Conservation (phyloP, 2,329 filamentous ascomycete species). For the Trichoderma endophyticum region DNA sequence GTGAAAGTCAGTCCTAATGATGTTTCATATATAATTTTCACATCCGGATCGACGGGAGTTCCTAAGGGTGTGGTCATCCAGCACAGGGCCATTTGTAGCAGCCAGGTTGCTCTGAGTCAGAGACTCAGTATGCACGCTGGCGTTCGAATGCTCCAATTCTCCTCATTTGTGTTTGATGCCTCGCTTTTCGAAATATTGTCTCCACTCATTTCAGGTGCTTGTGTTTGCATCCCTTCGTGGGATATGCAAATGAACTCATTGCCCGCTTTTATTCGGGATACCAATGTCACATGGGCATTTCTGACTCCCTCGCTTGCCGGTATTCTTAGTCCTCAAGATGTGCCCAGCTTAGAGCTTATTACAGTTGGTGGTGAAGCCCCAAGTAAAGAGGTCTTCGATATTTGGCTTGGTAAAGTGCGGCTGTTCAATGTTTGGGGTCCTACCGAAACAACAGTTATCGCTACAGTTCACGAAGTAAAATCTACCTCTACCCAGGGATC, state of each 20-base stretch:
- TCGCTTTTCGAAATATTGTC: constrained; percentile 15
- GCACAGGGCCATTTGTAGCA: constrained; percentile 1
- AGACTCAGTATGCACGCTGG: neutral
- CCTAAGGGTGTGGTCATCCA: constrained; percentile 39
- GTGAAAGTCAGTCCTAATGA: neutral
- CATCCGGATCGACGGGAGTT: constrained; percentile 49
- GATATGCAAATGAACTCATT: constrained; percentile 7
- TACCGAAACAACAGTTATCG: neutral
- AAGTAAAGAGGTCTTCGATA: constrained; percentile 5
- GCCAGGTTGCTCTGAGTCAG: neutral
- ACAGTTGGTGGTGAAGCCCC: constrained; percentile 1
- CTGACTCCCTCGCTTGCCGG: neutral
- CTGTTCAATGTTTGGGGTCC: constrained; percentile 15
- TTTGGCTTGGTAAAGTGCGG: constrained; percentile 1
- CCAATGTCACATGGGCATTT: neutral
- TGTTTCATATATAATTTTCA: constrained; percentile 44
- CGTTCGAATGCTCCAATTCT: constrained; percentile 18
- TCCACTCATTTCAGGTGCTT: constrained; percentile 9
- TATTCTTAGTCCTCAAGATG: neutral
- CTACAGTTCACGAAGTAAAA: neutral
- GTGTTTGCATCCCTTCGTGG: constrained; percentile 21
- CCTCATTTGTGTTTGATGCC: constrained; percentile 20
- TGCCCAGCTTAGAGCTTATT: neutral
- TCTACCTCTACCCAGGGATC: neutral
- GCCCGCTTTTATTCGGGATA: neutral